Evolutionary conservation across 371 early-diverging fungal genomes (phyloP).

Genomic region (Cokeromyces recurvatus): DNA sequence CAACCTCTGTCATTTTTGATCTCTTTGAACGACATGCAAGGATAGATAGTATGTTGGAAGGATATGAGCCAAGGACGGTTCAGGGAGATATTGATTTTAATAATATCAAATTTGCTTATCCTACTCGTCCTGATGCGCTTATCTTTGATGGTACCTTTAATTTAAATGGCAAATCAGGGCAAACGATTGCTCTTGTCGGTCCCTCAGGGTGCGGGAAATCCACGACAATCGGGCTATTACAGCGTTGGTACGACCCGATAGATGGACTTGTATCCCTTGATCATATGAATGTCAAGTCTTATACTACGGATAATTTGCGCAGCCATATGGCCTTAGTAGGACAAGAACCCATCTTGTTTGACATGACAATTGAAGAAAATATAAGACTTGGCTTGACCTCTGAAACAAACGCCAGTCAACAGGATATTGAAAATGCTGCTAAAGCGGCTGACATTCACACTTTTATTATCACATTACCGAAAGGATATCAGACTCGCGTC

Average conservation of each 20-base stretch:
- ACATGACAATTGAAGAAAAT: slow-evolving; percentile 77
- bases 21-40: slow-evolving; percentile 63
- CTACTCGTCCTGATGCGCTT: slow-evolving; percentile 69
- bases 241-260: slow-evolving; percentile 81
- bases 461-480: slow-evolving; percentile 63
- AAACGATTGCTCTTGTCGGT: slow-evolving; percentile 84
- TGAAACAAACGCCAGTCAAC: slow-evolving; percentile 33
- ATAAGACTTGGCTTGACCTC: slow-evolving; percentile 63
- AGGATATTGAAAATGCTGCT: slow-evolving; percentile 59
- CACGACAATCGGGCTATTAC: slow-evolving; percentile 77
- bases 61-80: slow-evolving; percentile 40
- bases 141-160: slow-evolving; percentile 74
- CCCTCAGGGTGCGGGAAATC: slow-evolving; percentile 86
- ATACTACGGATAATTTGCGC: slow-evolving; percentile 60
- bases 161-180: slow-evolving; percentile 63
- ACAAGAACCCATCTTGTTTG: slow-evolving; percentile 86
- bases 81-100: slow-evolving; percentile 52
- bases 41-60: slow-evolving; percentile 68
- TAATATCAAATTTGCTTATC: slow-evolving; percentile 75
- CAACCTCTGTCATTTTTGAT: slow-evolving; percentile 72
- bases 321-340: slow-evolving; percentile 77
- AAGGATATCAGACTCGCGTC: slow-evolving; percentile 76
- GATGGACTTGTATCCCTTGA: slow-evolving; percentile 65
- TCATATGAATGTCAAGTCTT: slow-evolving; percentile 56
- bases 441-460: slow-evolving; percentile 75